Evolutionary conservation across 108 stramenopile genomes (phyloP).

Genomic region (Hondaea fermentalgiana): DNA sequence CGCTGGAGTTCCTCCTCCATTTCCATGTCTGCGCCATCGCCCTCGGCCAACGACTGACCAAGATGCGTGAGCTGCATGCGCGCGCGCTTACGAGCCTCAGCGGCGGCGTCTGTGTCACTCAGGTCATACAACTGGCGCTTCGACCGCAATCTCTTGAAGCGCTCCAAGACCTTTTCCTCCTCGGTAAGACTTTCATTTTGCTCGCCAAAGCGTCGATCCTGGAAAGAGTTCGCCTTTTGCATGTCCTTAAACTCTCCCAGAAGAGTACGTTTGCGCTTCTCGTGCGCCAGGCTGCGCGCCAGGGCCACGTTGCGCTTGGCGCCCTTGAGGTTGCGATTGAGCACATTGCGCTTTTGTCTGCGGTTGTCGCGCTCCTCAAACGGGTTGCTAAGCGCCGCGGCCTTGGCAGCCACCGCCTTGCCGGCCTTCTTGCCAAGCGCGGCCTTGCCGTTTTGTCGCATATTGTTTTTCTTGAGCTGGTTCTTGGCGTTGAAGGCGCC

Average conservation of each 20-base stretch:
- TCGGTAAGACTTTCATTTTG: not conserved
- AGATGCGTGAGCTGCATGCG: not conserved
- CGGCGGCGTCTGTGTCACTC: not conserved
- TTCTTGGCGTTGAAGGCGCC: not conserved
- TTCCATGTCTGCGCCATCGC: not conserved
- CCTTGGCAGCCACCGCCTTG: not conserved
- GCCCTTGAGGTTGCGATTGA: slow-evolving; percentile 32
- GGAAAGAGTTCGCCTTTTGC: slow-evolving; percentile 16
- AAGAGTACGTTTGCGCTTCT: slow-evolving; percentile 21
- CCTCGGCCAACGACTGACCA: not conserved
- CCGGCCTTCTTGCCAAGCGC: not conserved
- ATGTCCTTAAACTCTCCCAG: not conserved
- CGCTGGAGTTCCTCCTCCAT: not conserved
- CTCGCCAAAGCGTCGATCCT: slow-evolving; percentile 31
- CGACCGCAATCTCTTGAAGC: slow-evolving; percentile 22
- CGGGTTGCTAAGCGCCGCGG: slow-evolving; percentile 9
- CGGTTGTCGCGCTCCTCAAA: slow-evolving; percentile 27
- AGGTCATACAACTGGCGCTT: slow-evolving; percentile 15
- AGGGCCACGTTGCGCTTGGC: slow-evolving; percentile 23
- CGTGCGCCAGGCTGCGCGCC: slow-evolving; percentile 10
- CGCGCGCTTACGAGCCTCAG: not conserved
- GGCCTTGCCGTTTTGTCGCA: not conserved
- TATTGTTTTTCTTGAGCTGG: not conserved
- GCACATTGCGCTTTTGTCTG: slow-evolving; percentile 23
- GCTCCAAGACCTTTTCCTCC: slow-evolving; percentile 28